Conservation (phyloP, 23 red algal species). For the Chondrus crispus region DNA sequence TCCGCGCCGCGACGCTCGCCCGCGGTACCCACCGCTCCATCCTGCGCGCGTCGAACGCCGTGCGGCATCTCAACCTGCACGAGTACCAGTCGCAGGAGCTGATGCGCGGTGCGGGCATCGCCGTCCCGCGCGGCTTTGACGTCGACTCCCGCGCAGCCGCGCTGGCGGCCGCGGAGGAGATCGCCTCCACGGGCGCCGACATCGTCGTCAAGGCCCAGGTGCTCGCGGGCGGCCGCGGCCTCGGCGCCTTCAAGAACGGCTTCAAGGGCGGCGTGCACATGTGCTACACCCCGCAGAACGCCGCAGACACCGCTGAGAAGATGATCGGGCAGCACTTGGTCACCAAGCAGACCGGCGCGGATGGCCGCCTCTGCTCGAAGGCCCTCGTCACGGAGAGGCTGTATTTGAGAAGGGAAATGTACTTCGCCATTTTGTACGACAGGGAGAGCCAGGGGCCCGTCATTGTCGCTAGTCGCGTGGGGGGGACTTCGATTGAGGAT, state of each 20-base stretch:
- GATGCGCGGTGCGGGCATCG: slow-evolving; percentile 69
- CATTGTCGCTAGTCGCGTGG: slow-evolving; percentile 64
- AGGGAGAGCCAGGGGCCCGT: slow-evolving; percentile 89
- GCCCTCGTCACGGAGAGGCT: slow-evolving; percentile 82
- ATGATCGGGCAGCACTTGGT: slow-evolving; percentile 93
- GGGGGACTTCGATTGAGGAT: slow-evolving; percentile 97
- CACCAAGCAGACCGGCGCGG: slow-evolving; percentile 95
- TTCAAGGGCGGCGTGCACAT: slow-evolving; percentile 97
- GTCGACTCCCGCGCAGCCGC: slow-evolving; percentile 70
- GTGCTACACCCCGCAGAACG: slow-evolving; percentile 60
- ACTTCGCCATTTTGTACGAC: slow-evolving; percentile 96
- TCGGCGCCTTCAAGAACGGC: slow-evolving; percentile 85
- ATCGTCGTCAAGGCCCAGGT: slow-evolving; percentile 99
- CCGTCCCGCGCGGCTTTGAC: slow-evolving; percentile 73
- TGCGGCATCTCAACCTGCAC: slow-evolving; percentile 79
- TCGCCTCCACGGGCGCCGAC: slow-evolving; percentile 34
- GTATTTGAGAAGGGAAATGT: slow-evolving; percentile 89
- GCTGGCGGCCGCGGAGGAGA: slow-evolving; percentile 29
- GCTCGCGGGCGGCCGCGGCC: slow-evolving; percentile 89
- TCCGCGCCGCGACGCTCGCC: background rate
- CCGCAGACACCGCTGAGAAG: slow-evolving; percentile 74
- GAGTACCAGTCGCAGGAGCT: slow-evolving; percentile 95
- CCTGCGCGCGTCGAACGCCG: slow-evolving; percentile 35
- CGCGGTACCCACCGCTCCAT: background rate
- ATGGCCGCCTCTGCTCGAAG: slow-evolving; percentile 73